Evolutionary conservation across 352 stramenopile genomes (phyloP).

Genomic region (Phytophthora constricta): DNA sequence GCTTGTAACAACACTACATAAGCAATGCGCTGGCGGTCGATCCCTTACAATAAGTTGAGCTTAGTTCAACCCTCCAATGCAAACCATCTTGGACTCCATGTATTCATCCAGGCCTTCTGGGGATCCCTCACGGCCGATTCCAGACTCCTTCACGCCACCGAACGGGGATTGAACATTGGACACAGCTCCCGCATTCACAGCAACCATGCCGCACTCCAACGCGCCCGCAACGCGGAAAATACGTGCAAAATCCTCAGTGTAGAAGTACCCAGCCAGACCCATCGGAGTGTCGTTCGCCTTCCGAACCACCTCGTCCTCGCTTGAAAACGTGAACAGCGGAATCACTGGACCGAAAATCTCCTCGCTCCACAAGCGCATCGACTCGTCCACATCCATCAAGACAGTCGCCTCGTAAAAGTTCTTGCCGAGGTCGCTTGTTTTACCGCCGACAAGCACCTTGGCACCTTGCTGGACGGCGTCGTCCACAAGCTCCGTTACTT

Average conservation of each 20-base stretch:
- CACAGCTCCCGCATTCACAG: conserved; percentile 90
- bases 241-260: conserved; percentile 83
- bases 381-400: conserved; percentile 70
- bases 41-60: neutral
- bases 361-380: conserved; percentile 85
- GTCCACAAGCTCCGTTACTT: conserved; percentile 74
- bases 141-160: conserved; percentile 85
- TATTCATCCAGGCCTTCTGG: conserved; percentile 92
- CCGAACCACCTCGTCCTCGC: conserved; percentile 92
- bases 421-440: conserved; percentile 42
- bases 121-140: conserved; percentile 86
- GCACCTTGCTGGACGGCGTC: conserved; percentile 89
- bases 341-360: conserved; percentile 97
- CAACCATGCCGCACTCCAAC: conserved; percentile 93
- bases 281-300: conserved; percentile 91
- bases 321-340: conserved; percentile 90
- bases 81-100: conserved; percentile 88
- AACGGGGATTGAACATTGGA: conserved; percentile 84
- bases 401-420: conserved; percentile 96
- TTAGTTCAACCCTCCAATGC: conserved; percentile 18
- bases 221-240: conserved; percentile 77
- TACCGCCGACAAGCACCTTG: conserved; percentile 74
- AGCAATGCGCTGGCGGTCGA: neutral
- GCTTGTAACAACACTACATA: too few species aligned
- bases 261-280: conserved; percentile 94